A percentile compares a stretch with the other conserved stretches of the same genome.
These are phyloP conservation scores for Linnemannia elongata DNA, from an alignment of 192 early-diverging fungal species.

Conservation along the genomic window DNA sequence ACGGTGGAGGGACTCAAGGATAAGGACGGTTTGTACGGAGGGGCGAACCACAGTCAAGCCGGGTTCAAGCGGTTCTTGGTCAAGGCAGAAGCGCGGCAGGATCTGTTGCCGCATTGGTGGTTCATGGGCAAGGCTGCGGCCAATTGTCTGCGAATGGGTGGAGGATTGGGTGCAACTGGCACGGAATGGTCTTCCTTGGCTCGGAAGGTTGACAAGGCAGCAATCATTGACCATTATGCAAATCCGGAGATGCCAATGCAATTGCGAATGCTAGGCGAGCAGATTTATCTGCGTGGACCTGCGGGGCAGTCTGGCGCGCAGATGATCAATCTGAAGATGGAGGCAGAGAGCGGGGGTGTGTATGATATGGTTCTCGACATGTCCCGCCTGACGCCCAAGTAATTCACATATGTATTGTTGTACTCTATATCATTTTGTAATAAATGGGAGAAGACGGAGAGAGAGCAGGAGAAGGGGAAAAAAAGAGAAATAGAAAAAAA, in stretches of 20 bases:
- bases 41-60: not conserved
- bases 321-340: not conserved
- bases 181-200: conserved; percentile 22
- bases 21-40: not conserved
- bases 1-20: not conserved
- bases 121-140: not conserved
- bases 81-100: not conserved
- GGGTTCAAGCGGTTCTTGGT: conserved; percentile 13
- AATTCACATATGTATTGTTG: not conserved
- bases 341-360: not conserved
- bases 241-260: conserved; percentile 45
- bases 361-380: not conserved
- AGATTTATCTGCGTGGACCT: conserved; percentile 24
- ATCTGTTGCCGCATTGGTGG: conserved; percentile 10
- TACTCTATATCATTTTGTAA: not conserved
- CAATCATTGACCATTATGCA: conserved; percentile 28
- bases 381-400: not conserved
- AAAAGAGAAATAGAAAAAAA: not conserved
- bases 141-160: not conserved
- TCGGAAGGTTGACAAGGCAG: conserved; percentile 10
- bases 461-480: not conserved
- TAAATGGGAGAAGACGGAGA: not conserved
- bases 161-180: not conserved
- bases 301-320: conserved; percentile 18
- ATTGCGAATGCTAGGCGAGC: conserved; percentile 35